Evolutionary conservation across 495 filamentous ascomycete species (phyloP).

Genomic region (Neurospora sp.): DNA sequence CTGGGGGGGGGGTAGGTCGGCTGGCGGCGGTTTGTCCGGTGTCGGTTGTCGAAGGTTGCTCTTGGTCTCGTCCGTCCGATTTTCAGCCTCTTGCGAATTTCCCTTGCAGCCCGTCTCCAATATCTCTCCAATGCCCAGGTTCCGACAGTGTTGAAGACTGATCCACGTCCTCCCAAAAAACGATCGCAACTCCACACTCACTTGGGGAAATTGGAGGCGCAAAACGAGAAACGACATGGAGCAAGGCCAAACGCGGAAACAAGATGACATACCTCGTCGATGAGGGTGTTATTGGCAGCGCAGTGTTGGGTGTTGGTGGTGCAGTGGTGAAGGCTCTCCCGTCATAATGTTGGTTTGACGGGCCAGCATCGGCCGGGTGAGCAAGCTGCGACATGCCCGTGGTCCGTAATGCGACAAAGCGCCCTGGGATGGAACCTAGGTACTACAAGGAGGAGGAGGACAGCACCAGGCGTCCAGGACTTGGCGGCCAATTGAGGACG

Average conservation of each 20-base stretch:
- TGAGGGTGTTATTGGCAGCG: conserved; percentile 11
- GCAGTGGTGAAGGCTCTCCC: conserved; percentile 3
- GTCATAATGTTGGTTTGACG: conserved; percentile 22
- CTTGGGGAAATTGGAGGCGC: background rate
- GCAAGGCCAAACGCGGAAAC: background rate
- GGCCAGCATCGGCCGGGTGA: conserved; percentile 28
- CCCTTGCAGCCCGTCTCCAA: background rate
- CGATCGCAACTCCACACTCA: background rate
- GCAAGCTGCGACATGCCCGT: conserved; percentile 35
- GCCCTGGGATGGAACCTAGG: background rate
- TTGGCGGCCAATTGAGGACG: conserved; percentile 17
- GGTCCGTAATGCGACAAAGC: conserved; percentile 20
- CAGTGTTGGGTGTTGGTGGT: conserved; percentile 17
- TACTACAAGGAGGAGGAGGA: background rate
- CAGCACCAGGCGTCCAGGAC: conserved; percentile 4
- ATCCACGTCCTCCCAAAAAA: too few species aligned
- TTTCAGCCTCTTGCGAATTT: conserved; percentile 1
- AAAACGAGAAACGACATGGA: background rate
- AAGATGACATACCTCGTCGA: conserved; percentile 7
- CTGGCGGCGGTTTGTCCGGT: conserved; percentile 4
- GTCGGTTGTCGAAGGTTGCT: background rate
- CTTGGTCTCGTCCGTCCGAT: background rate
- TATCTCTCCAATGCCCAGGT: background rate
- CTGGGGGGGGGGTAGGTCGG: conserved; percentile 8
- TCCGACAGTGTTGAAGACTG: background rate